Base-by-base conservation (phyloP, 2,329 filamentous ascomycete species). In the Fusarium chlamydosporum region DNA sequence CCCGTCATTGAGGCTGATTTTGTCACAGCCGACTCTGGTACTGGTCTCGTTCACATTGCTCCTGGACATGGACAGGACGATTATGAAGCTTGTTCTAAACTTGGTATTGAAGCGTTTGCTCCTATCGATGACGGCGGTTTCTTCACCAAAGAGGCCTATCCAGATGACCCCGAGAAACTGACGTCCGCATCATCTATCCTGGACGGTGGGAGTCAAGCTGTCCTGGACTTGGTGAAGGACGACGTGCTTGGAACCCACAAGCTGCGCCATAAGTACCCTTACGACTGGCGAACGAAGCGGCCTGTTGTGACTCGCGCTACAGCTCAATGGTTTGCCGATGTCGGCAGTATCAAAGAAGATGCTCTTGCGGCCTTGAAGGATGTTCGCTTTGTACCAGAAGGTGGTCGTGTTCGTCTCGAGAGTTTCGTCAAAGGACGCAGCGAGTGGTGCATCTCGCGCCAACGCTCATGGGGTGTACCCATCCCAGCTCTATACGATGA, bases 401-500 rank as follows among this genome's bases (percentile, higher is more conserved):
- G 85, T 27, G 94, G 94, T 8, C 89, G 87, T 69, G 86, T 87
- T 7, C 87, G 96, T 29, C 84, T 99, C 6, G 88, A 93, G 75
- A 93, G 92, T 76, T 99, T 98, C 75, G 85, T 99, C 31, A 90
- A 91, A 74, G 92, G 92, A 23, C 88, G 96, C 51, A 97, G 89
- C 74, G 95, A 99, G 78, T 99, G 96, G 96, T 99, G 96, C 77
- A 97, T 99, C 72, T 99, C 96, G 7, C 89, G 96, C 45, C 96
- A 99, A 79, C 89, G 96, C 50, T 91, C 93, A 13, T 99, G 96
- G 96, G 96, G 96, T 70, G 93, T 99, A 7, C 96, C 96, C 0
- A 99, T 99, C 58, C 96, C 96, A 15, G 94, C 93, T 1, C 81
- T 99, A 0, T 97, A 96, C 76, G 87, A 92, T 70, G 84, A 87